Base-by-base conservation (phyloP, 2,329 filamentous ascomycete species). In the Fusarium fracticaudum region DNA sequence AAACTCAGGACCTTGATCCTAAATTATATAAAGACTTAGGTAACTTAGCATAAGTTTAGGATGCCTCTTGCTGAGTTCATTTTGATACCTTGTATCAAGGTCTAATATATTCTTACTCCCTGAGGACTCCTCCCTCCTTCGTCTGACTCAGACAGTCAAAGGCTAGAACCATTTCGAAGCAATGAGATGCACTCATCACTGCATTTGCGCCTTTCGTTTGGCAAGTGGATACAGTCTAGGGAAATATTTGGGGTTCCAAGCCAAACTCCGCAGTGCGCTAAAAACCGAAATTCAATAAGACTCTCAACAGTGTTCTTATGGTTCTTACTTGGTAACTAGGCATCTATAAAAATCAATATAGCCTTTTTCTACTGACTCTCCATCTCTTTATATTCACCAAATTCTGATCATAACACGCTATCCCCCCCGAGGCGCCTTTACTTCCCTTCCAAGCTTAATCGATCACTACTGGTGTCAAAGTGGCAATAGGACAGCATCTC, bases 191-290 rank as follows among this genome's bases (percentile, higher is more conserved):
- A 55, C 24, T 48, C 26, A 6, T 44, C 53, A 31, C 41, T 29
- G 8, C 11, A 53, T 64, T 48, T 37, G 38, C 64, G 66, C 57
- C 64, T 64, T 57, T 57, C 26, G 43, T 33, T 50, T 69, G 58
- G 51, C 57, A 64, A 69, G 66, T 69, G 66, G 66, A 64, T 63
- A 63, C 37, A 53, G 18, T 40, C 24, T 20, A 29, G 43, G 37
- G 24, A 35, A 40, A 69, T 63, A 14, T 38, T 40, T 20, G 37
- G 51, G 37, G 59, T 37, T 35, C 38, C 38, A 60, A 18, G 20
- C 40, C 37, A 43, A 60, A 45, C 51, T 45, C 62, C 62, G 53
- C 38, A 41, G 24, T 40, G 43, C 62, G 45, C 29, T 59, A 65
- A 67, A 51, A 66, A n/a, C 20, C 38, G 24, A 31, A 50, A 44